Conservation (phyloP, 768 basidiomycete genomes). For the Phanerochaete carnosa region DNA sequence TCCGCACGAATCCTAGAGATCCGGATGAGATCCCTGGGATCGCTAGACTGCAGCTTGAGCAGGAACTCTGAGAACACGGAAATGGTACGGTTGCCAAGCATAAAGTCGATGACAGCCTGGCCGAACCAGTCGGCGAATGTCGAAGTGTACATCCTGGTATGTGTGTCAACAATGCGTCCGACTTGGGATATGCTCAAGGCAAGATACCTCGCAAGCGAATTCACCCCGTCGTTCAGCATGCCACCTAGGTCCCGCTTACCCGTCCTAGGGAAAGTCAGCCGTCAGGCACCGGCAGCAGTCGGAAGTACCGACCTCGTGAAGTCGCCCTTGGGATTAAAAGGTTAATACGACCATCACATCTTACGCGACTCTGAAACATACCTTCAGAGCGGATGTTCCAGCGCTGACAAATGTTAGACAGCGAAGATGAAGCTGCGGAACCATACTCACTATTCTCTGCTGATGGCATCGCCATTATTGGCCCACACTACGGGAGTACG, state of each 20-base stretch:
- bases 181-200: background rate
- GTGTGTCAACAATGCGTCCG: background rate
- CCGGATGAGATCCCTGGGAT: conserved; percentile 85
- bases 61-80: conserved; percentile 94
- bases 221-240: conserved; percentile 92
- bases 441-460: conserved; percentile 69
- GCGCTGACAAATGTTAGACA: conserved; percentile 50
- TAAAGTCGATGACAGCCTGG: conserved; percentile 92
- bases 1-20: conserved; percentile 88
- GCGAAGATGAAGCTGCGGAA: background rate
- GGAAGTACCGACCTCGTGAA: conserved; percentile 64
- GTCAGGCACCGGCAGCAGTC: background rate
- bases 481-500: conserved; percentile 75
- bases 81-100: conserved; percentile 82
- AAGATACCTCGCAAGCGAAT: conserved; percentile 76
- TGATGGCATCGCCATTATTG: conserved; percentile 96
- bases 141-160: conserved; percentile 73
- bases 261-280: conserved; percentile 48
- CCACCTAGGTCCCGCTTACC: conserved; percentile 94
- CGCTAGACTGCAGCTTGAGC: conserved; percentile 83
- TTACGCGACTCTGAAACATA: conserved; percentile 28
- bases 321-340: conserved; percentile 57
- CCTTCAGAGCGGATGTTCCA: conserved; percentile 95
- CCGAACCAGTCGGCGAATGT: conserved; percentile 95
- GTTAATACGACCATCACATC: background rate